Evolutionary conservation across 306 rosid genomes (phyloP).

Genomic region (Pachyrhizus erosus): DNA sequence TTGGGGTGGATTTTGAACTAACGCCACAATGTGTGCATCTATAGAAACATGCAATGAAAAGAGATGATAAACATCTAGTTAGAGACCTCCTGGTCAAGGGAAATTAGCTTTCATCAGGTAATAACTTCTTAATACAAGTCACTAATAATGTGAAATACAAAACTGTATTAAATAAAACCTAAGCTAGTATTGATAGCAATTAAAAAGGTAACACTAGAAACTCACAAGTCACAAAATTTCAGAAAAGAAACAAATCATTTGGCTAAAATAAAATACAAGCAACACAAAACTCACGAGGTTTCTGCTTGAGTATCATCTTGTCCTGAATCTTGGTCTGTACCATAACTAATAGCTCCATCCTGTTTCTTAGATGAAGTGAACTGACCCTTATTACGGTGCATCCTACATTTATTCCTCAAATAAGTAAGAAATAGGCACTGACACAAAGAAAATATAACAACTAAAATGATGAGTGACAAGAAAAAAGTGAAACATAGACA

Average conservation of each 20-base stretch:
- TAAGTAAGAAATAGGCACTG: conserved; percentile 32
- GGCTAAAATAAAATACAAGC: neutral
- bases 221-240: conserved; percentile 3
- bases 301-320: conserved; percentile 75
- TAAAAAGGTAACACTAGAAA: conserved; percentile 8
- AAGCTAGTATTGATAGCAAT: neutral
- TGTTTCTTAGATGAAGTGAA: conserved; percentile 84
- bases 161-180: neutral
- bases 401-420: conserved; percentile 59
- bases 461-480: conserved; percentile 28
- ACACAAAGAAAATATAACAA: neutral
- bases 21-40: conserved; percentile 89
- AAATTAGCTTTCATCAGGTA: neutral
- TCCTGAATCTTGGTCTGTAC: conserved; percentile 68
- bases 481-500: neutral
- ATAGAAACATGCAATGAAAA: conserved; percentile 45
- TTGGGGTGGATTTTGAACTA: conserved; percentile 90
- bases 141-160: conserved; percentile 12
- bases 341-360: conserved; percentile 72
- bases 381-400: conserved; percentile 98
- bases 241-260: conserved; percentile 5
- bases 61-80: conserved; percentile 10
- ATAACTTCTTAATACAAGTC: conserved; percentile 19
- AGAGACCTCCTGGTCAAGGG: conserved; percentile 1
- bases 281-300: conserved; percentile 71